phyloP scores from a whole-genome alignment of 192 early-diverging fungal species.

The Umbelopsis sp. region DNA sequence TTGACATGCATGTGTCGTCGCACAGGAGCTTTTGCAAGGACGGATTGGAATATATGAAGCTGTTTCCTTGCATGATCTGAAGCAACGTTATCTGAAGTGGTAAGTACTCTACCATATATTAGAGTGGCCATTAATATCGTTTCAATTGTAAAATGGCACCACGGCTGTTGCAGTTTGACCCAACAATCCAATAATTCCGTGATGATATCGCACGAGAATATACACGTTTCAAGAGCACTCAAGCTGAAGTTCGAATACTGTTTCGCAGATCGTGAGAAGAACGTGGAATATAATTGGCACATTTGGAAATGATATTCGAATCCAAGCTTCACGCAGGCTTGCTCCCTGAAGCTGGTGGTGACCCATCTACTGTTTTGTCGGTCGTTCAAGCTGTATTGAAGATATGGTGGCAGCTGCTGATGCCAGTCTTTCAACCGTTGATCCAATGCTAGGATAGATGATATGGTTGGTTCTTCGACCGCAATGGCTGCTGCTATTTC shows the following conservation, averaged over 20 bases:
- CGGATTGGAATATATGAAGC: conserved; percentile 3
- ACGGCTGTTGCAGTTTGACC: conserved; percentile 27
- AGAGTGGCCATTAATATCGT: conserved; percentile 27
- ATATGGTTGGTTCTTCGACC: conserved; percentile 21
- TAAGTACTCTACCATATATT: conserved; percentile 25
- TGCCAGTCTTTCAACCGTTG: conserved; percentile 32
- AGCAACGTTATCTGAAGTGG: background rate
- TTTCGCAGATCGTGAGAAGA: conserved; percentile 25
- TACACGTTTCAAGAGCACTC: conserved; percentile 24
- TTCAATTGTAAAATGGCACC: conserved; percentile 43
- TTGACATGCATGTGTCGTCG: conserved; percentile 33
- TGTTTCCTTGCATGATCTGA: conserved; percentile 16
- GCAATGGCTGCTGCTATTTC: conserved; percentile 27
- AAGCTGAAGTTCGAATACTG: conserved; percentile 22
- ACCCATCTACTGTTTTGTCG: conserved; percentile 13
- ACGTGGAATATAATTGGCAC: conserved; percentile 34
- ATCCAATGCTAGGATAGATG: conserved; percentile 30
- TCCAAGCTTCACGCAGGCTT: conserved; percentile 39
- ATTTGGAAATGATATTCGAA: conserved; percentile 41
- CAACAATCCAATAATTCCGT: conserved; percentile 32
- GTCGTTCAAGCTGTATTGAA: conserved; percentile 28
- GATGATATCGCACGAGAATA: conserved; percentile 28
- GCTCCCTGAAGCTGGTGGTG: conserved; percentile 33
- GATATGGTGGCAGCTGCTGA: conserved; percentile 24
- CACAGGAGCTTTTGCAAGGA: conserved; percentile 23